phyloP scores from a whole-genome alignment of 371 early-diverging fungal species.

The Lichtheimia ramosa region DNA sequence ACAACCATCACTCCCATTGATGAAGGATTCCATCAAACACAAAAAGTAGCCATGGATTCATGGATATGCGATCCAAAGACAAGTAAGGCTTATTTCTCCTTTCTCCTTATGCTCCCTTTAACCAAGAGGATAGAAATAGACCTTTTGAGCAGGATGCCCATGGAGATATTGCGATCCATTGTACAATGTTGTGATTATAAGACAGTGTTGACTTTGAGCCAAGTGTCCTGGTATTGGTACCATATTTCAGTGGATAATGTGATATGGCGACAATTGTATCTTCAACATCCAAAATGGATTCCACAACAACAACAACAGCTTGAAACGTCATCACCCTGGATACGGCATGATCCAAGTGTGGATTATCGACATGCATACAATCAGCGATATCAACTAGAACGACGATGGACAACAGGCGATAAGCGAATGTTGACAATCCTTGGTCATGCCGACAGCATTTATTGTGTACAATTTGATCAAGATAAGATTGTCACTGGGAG shows the following conservation, averaged over 20 bases:
- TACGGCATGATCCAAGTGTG: not conserved
- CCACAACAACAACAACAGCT: not conserved
- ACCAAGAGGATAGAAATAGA: slow-evolving; percentile 3
- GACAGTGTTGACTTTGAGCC: slow-evolving; percentile 9
- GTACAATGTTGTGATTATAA: slow-evolving; percentile 16
- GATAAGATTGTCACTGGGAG: slow-evolving; percentile 88
- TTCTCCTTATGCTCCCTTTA: not conserved
- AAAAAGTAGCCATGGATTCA: slow-evolving; percentile 1
- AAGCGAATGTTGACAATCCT: slow-evolving; percentile 32
- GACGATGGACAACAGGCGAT: slow-evolving; percentile 38
- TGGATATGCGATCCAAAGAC: too few relatives aligned
- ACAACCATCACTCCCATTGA: slow-evolving; percentile 8
- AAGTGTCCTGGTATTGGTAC: slow-evolving; percentile 16
- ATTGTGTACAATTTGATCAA: slow-evolving; percentile 91
- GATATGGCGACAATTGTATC: slow-evolving; percentile 20
- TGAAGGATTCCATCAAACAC: slow-evolving; percentile 24
- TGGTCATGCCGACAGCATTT: slow-evolving; percentile 92
- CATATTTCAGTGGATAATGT: slow-evolving; percentile 12
- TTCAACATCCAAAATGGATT: slow-evolving; percentile 11
- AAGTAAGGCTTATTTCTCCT: too few relatives aligned
- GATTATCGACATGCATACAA: slow-evolving; percentile 20
- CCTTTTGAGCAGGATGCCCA: slow-evolving; percentile 3
- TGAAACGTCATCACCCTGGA: too few relatives aligned
- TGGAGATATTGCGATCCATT: slow-evolving; percentile 15
- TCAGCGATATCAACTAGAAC: slow-evolving; percentile 13